These are phyloP conservation scores for Phytophthora pluvialis DNA, from an alignment of 352 stramenopile species.

Conservation along the genomic window DNA sequence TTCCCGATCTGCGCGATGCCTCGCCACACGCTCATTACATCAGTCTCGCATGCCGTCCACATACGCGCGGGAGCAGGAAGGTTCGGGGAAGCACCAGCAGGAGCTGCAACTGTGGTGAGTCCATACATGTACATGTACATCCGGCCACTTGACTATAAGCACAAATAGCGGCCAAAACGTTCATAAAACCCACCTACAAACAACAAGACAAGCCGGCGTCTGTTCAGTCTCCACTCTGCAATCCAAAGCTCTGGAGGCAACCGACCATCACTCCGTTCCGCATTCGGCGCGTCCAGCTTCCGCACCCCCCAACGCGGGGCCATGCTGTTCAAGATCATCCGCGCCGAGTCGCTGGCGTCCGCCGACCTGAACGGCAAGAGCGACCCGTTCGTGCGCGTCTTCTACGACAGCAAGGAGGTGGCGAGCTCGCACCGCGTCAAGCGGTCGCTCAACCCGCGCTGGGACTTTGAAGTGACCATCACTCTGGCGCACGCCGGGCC, in stretches of 20 bases:
- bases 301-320: background rate
- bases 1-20: no score
- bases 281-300: background rate
- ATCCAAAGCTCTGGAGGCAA: conserved; percentile 13
- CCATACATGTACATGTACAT: no score
- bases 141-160: background rate
- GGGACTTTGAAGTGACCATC: conserved; percentile 70
- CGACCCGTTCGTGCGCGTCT: conserved; percentile 78
- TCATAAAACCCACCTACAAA: background rate
- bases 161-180: no score
- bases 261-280: conserved; percentile 21
- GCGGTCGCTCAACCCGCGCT: conserved; percentile 73
- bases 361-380: conserved; percentile 68
- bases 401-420: conserved; percentile 82
- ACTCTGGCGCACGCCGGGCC: conserved; percentile 56
- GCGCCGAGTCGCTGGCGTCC: conserved; percentile 73
- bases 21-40: conserved; percentile 6
- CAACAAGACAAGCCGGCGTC: conserved; percentile 3
- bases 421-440: conserved; percentile 72
- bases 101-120: background rate
- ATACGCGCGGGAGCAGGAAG: conserved; percentile 7
- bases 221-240: conserved; percentile 27
- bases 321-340: conserved; percentile 80
- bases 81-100: conserved; percentile 17
- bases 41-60: conserved; percentile 13